A percentile compares a stretch with the other conserved stretches of the same genome.
These are phyloP conservation scores for Sporobolomyces roseus DNA, from an alignment of 768 basidiomycete species.

Conservation along the genomic window DNA sequence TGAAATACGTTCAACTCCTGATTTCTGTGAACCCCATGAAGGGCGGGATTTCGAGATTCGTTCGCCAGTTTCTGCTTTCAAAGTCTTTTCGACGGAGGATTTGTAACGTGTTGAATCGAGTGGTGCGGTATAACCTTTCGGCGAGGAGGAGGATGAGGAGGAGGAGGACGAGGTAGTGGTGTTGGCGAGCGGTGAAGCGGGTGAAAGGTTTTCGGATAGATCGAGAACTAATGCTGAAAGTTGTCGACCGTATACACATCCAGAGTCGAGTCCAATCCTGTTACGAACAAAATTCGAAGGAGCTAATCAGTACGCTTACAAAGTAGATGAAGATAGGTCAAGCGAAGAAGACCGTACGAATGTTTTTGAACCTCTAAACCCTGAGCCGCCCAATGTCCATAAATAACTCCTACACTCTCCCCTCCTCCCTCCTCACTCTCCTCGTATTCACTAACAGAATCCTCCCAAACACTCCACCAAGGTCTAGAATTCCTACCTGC, in stretches of 20 bases:
- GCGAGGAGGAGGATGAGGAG: neutral
- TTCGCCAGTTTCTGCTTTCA: neutral
- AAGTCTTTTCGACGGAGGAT: no score
- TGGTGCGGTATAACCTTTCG: no score
- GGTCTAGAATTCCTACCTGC: conserved; percentile 10
- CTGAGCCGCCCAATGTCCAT: conserved; percentile 37
- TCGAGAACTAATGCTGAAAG: conserved; percentile 36
- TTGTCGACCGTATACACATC: conserved; percentile 35
- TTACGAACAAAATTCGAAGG: neutral
- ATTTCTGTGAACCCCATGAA: neutral
- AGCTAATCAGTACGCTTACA: no score
- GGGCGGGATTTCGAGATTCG: neutral
- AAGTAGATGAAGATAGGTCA: no score
- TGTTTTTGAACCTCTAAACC: conserved; percentile 26
- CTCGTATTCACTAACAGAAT: conserved; percentile 15
- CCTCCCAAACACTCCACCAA: conserved; percentile 36
- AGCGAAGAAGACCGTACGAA: neutral
- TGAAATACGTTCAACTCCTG: neutral
- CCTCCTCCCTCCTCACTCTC: neutral
- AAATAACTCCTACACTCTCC: conserved; percentile 15
- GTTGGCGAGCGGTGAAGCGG: neutral
- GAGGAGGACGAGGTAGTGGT: neutral
- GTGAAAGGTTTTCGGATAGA: neutral
- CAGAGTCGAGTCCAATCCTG: conserved; percentile 38
- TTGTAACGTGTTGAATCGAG: no score